Evolutionary conservation across 2,329 filamentous ascomycete species (phyloP).

Genomic region (Volutella citrinella): DNA sequence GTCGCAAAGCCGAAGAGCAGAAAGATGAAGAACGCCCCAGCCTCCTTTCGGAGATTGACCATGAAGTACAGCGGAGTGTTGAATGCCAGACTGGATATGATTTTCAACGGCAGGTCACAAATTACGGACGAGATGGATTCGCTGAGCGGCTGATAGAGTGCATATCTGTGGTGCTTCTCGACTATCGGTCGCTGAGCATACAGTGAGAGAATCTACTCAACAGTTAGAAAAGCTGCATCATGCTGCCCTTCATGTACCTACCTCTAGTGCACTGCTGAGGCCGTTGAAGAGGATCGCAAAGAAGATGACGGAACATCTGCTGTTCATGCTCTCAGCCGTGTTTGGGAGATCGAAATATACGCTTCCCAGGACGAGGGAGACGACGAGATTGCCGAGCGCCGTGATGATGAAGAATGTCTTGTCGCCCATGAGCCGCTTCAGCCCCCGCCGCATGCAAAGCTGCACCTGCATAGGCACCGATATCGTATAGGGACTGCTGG

Average conservation of each 20-base stretch:
- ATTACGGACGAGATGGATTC: conserved; percentile 88
- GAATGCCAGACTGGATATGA: conserved; percentile 71
- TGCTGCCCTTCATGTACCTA: too few species aligned
- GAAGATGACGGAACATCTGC: conserved; percentile 59
- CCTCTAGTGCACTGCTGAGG: conserved; percentile 74
- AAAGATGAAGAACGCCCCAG: conserved; percentile 83
- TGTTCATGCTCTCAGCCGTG: conserved; percentile 40
- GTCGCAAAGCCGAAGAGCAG: conserved; percentile 70
- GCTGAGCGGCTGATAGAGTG: conserved; percentile 83
- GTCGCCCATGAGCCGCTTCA: conserved; percentile 15
- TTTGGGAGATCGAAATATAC: conserved; percentile 45
- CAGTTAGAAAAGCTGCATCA: too few species aligned
- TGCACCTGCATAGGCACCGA: conserved; percentile 43
- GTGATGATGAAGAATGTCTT: conserved; percentile 16
- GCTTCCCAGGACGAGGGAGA: conserved; percentile 48
- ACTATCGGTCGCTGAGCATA: conserved; percentile 90
- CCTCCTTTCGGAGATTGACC: conserved; percentile 71
- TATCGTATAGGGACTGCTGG: conserved; percentile 39
- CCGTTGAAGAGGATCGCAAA: conserved; percentile 86
- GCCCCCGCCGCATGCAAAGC: conserved; percentile 34
- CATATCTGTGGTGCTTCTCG: conserved; percentile 84
- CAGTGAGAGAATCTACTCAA: conserved; percentile 70
- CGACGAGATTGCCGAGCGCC: conserved; percentile 34
- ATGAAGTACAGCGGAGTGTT: conserved; percentile 85
- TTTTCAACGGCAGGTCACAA: conserved; percentile 76